A percentile compares a stretch with the other conserved stretches of the same genome.
phyloP scores from a whole-genome alignment of 176 grass and related monocot species.

The Poa pratensis region DNA sequence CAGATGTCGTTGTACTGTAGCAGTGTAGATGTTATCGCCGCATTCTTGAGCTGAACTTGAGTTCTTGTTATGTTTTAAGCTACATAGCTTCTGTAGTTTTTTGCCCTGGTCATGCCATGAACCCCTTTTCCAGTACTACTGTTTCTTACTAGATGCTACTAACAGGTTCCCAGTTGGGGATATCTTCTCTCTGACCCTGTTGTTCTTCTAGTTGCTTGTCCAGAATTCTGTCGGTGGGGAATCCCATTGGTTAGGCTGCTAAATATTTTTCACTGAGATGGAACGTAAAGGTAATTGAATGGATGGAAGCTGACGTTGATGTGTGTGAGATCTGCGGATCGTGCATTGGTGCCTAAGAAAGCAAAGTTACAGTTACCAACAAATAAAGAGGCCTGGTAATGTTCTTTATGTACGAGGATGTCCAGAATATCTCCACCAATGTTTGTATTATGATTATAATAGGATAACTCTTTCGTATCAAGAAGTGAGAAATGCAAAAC shows the following conservation, averaged over 20 bases:
- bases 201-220: slow-evolving; percentile 27
- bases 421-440: slow-evolving; percentile 27
- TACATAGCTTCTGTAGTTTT: not conserved
- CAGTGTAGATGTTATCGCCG: not conserved
- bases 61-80: slow-evolving; percentile 1
- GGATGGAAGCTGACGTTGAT: slow-evolving; percentile 3
- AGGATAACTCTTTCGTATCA: slow-evolving; percentile 4
- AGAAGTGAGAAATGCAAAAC: slow-evolving; percentile 35
- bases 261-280: not conserved
- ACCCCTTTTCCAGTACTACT: not conserved
- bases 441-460: slow-evolving; percentile 20
- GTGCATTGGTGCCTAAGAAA: slow-evolving; percentile 21
- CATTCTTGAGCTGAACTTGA: not conserved
- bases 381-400: slow-evolving; percentile 3
- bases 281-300: not conserved
- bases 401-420: not conserved
- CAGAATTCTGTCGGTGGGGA: slow-evolving; percentile 16
- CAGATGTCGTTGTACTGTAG: not conserved
- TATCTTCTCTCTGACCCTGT: slow-evolving; percentile 2
- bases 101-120: not conserved
- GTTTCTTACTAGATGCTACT: not conserved
- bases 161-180: not conserved
- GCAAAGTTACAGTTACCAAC: not conserved
- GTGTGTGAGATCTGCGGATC: slow-evolving; percentile 33
- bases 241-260: not conserved